Evolutionary conservation across 2,329 filamentous ascomycete species (phyloP).

Genomic region (Trichoderma endophyticum): DNA sequence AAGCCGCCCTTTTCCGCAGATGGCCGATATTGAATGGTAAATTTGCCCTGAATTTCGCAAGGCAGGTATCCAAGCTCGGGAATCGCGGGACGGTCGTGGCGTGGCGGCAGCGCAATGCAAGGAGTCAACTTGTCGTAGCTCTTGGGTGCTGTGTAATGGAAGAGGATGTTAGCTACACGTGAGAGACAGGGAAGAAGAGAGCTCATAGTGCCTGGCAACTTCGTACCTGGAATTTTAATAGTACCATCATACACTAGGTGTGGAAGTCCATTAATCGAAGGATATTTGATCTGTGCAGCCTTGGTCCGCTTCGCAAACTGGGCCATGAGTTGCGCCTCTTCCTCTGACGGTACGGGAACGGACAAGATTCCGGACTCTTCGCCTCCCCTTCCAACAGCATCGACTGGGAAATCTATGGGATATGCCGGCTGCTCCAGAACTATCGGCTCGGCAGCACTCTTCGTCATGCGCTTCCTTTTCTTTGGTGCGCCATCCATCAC

Average conservation of each 20-base stretch:
- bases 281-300: constrained; percentile 37
- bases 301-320: constrained; percentile 40
- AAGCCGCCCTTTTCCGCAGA: constrained; percentile 38
- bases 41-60: constrained; percentile 44
- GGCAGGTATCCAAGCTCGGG: constrained; percentile 41
- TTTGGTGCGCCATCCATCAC: constrained; percentile 33
- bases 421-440: constrained; percentile 28
- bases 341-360: constrained; percentile 32
- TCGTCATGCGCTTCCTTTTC: constrained; percentile 38
- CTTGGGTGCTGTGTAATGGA: constrained; percentile 33
- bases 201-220: neutral
- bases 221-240: constrained; percentile 39
- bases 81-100: constrained; percentile 38
- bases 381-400: constrained; percentile 30
- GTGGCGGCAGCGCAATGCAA: constrained; percentile 40
- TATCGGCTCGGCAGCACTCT: constrained; percentile 27
- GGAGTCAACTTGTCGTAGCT: constrained; percentile 45
- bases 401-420: constrained; percentile 30
- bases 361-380: constrained; percentile 36
- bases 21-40: constrained; percentile 41
- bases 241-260: constrained; percentile 37
- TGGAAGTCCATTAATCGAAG: constrained; percentile 39
- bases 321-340: constrained; percentile 36
- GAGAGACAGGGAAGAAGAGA: neutral
- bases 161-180: neutral